These are phyloP conservation scores for Candida verbasci DNA, from an alignment of 805 yeast genomes.

Conservation along the genomic window DNA sequence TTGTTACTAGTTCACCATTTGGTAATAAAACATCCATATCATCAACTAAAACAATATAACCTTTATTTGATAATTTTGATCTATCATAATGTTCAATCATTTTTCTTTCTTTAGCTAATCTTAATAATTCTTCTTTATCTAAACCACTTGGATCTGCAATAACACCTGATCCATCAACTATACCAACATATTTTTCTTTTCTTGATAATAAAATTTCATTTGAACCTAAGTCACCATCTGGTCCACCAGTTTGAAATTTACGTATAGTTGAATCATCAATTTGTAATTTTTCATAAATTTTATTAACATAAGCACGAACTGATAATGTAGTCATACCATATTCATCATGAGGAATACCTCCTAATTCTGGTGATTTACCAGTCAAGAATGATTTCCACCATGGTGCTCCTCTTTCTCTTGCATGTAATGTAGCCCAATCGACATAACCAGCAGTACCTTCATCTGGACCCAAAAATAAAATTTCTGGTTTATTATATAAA, in stretches of 20 bases:
- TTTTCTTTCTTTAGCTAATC: conserved; percentile 73
- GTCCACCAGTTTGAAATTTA: conserved; percentile 97
- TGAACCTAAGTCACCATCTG: conserved; percentile 96
- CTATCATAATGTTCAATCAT: conserved; percentile 70
- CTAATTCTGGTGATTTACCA: conserved; percentile 85
- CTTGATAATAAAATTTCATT: conserved; percentile 87
- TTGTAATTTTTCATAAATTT: conserved; percentile 73
- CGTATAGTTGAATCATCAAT: conserved; percentile 55
- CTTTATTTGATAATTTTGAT: conserved; percentile 62
- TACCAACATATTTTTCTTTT: conserved; percentile 77
- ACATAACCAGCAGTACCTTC: conserved; percentile 96
- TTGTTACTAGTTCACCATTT: conserved; percentile 65
- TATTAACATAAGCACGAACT: conserved; percentile 86
- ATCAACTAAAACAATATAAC: conserved; percentile 81
- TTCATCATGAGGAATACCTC: conserved; percentile 98
- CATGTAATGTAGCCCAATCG: conserved; percentile 97
- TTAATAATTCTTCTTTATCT: conserved; percentile 69
- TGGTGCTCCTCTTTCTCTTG: conserved; percentile 85
- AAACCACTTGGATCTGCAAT: conserved; percentile 88
- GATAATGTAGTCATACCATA: conserved; percentile 97
- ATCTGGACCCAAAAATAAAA: conserved; percentile 97
- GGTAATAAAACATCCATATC: conserved; percentile 79
- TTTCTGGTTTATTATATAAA: conserved; percentile 77
- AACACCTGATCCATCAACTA: conserved; percentile 96
- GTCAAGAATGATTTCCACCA: conserved; percentile 99